Evolutionary conservation across 495 filamentous ascomycete genomes (phyloP).

Genomic region (Tuber aestivum): DNA sequence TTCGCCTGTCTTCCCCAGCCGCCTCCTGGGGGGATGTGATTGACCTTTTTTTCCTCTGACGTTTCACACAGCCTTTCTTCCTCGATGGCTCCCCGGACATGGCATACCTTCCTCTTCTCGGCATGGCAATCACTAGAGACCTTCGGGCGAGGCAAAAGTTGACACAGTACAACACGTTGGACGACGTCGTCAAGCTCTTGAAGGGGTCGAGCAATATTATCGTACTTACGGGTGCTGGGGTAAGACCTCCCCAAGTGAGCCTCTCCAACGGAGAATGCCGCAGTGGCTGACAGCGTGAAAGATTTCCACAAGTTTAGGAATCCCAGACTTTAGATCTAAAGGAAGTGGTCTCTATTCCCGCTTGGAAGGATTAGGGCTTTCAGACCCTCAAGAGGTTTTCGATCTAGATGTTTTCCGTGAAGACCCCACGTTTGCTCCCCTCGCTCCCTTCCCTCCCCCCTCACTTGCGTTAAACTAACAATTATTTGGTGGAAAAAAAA

Average conservation of each 20-base stretch:
- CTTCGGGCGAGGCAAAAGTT: conserved; percentile 76
- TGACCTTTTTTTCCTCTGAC: conserved; percentile 14
- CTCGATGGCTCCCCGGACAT: conserved; percentile 68
- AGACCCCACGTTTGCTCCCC: conserved; percentile 56
- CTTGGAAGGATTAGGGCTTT: conserved; percentile 62
- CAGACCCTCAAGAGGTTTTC: conserved; percentile 90
- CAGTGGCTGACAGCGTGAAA: conserved; percentile 29
- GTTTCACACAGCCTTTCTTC: conserved; percentile 53
- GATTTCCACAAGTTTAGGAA: conserved; percentile 85
- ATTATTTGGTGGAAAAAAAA: neutral
- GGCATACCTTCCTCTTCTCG: conserved; percentile 67
- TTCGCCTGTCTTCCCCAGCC: conserved; percentile 16
- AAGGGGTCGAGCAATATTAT: conserved; percentile 74
- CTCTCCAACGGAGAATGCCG: neutral
- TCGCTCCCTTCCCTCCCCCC: neutral
- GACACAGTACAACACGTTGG: conserved; percentile 71
- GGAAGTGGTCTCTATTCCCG: conserved; percentile 83
- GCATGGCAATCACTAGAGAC: conserved; percentile 73
- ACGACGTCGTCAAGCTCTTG: conserved; percentile 77
- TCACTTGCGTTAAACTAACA: conserved; percentile 12
- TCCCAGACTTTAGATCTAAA: conserved; percentile 82
- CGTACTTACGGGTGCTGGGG: conserved; percentile 87
- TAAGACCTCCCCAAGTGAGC: conserved; percentile 40
- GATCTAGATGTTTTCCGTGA: conserved; percentile 79
- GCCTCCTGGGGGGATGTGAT: conserved; percentile 3